Evolutionary conservation across 2,329 filamentous ascomycete species (phyloP), one percentile per base, ranked within the genome.

Genomic region (Penicillium olsonii): DNA sequence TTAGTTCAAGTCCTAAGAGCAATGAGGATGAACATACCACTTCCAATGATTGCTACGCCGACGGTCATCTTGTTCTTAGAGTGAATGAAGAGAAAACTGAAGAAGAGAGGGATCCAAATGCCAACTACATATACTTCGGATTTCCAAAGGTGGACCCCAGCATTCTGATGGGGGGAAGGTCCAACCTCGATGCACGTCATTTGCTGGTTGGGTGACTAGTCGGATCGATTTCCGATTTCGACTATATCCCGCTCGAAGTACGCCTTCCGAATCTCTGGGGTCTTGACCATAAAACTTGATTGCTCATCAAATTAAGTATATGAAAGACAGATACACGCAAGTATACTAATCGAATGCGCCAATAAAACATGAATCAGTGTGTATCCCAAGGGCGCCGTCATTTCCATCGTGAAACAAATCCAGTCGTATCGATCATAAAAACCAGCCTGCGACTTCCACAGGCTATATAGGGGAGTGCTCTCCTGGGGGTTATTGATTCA

Each of bases 31-130:
- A 26, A 49, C 57, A 33, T 62, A 73, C 72, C 80, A 62, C 77
- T 79, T 27, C 80, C 80, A 33, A 83, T 73, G 22, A 82, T 74
- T 12, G 79, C 80, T 14, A 82, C 71, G 22, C 76, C 75, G 38
- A 76, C 70, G 40, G 66, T 40, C 70, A 73, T 72, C 10, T 29
- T 49, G 15, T 4, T 17, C 14, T 37, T 27, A 17, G 29, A 15
- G 2, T 34, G 17, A 19, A 33, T n/a, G 24, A 12, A n/a, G n/a
- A n/a, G 5, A 14, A n/a, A 31, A 2, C 12, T 8, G n/a, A 20
- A n/a, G 22, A 39, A 17, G 6, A 37, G 8, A 29, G 6, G 37
- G 26, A 29, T 35, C 1, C 18, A 34, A 17, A 34, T 34, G 14
- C 10, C 10, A 29, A 29, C 10, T 29, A 8, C 24, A 6, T 26